Evolutionary conservation across 2,329 filamentous ascomycete species (phyloP).

Genomic region (Arthrobotrys iridis): DNA sequence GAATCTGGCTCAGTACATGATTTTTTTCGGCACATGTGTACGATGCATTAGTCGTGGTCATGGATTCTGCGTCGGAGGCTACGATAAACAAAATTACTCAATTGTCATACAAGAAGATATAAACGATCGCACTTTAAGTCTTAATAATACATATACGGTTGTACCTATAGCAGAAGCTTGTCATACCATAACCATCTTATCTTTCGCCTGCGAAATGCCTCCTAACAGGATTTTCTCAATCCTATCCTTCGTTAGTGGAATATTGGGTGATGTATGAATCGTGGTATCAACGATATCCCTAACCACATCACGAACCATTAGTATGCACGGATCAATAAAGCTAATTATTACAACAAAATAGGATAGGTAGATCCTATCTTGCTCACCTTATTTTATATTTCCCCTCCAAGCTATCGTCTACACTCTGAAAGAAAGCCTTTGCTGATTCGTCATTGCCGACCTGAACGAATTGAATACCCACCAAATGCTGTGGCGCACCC

Average conservation of each 20-base stretch:
- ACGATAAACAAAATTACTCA: too few relatives aligned
- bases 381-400: slow-evolving; percentile 1
- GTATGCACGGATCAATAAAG: too few relatives aligned
- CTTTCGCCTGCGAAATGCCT: not conserved
- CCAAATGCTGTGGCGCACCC: not conserved
- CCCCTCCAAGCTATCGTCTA: slow-evolving; percentile 2
- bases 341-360: not conserved
- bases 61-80: too few relatives aligned
- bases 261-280: not conserved
- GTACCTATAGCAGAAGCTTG: too few relatives aligned
- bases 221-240: slow-evolving; percentile 1
- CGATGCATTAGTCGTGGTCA: too few relatives aligned
- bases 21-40: too few relatives aligned
- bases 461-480: slow-evolving; percentile 23
- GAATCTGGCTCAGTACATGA: too few relatives aligned
- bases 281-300: slow-evolving; percentile 12
- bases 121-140: too few relatives aligned
- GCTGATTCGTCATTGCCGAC: not conserved
- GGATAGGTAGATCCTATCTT: too few relatives aligned
- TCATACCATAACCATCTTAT: not conserved
- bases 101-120: too few relatives aligned
- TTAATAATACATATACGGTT: too few relatives aligned
- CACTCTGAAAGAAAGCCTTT: not conserved
- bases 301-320: not conserved
- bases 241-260: not conserved